Evolutionary conservation across 2,329 filamentous ascomycete species (phyloP), one percentile per base, ranked within the genome.

Genomic region (Chaetomiaceae sp.): DNA sequence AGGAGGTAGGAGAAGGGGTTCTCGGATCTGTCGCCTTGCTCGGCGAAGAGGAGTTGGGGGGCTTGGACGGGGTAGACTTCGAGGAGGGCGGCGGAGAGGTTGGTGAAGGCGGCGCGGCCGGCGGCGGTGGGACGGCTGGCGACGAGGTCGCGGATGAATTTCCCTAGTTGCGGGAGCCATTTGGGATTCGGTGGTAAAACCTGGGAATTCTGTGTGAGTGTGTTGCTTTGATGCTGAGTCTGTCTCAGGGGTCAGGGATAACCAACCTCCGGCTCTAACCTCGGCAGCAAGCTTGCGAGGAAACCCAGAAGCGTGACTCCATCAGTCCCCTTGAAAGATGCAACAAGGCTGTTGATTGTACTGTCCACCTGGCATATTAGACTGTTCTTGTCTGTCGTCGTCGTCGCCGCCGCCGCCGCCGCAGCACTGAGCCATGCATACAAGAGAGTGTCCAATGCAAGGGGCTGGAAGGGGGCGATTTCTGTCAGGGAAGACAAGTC

Each of bases 1-100:
- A 87, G 75, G 4, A 87, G 70, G 61, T 83, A 86, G 1, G 80
- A 77, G 56, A 82, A 79, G 0, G 82, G 77, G 55, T 79, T 82
- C 30, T 74, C 71, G 1, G 69, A 64, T 65, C 48, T 9, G 46
- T 30, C 34, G 36, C 14, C 29, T 25, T 70, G 63, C 49, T 76
- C 70, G 7, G 71, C 68, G 67, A 87, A 87, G 2, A 87, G 69
- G 3, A 81, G 64, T 8, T 64, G 62, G 0, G 78, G 69, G 1
- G 73, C 73, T 4, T 69, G 65, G 1, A 64, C 59, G 2, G 79
- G 79, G 58, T 81, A 86, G 1, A 69, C 67, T 53, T 81, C 75
- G 6, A 87, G 72, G 13, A 87, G 69, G 2, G 78, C 73, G 2
- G 81, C 79, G 3, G 79, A 72, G 18, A 81, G 75, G 49, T 80